Conservation (phyloP, 345 rosid genomes). For the sweet orange (Citrus sinensis) region DVS_A1.0 CM039168.1:7365501-7366000, state of each 20-base stretch:
- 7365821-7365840: background rate
- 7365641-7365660: slow-evolving; percentile 4
- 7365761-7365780: slow-evolving; percentile 4
- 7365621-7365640: slow-evolving; percentile 26
- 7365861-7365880: background rate
- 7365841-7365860: background rate
- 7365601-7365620: slow-evolving; percentile 22
- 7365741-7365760: background rate
- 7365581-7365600: slow-evolving; percentile 28
- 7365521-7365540: slow-evolving; percentile 39
- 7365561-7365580: slow-evolving; percentile 26
- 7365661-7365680: background rate
- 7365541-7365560: slow-evolving; percentile 21
- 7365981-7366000: background rate
- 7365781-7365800: background rate
- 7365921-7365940: background rate
- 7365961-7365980: background rate
- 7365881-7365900: background rate
- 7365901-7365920: background rate
- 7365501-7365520: slow-evolving; percentile 41
- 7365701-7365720: slow-evolving; percentile 12
- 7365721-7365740: background rate
- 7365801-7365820: background rate
- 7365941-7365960: background rate
- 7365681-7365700: slow-evolving; percentile 18